Conservation (phyloP, 805 yeast genomes). For the Candida rishiriensis region DNA sequence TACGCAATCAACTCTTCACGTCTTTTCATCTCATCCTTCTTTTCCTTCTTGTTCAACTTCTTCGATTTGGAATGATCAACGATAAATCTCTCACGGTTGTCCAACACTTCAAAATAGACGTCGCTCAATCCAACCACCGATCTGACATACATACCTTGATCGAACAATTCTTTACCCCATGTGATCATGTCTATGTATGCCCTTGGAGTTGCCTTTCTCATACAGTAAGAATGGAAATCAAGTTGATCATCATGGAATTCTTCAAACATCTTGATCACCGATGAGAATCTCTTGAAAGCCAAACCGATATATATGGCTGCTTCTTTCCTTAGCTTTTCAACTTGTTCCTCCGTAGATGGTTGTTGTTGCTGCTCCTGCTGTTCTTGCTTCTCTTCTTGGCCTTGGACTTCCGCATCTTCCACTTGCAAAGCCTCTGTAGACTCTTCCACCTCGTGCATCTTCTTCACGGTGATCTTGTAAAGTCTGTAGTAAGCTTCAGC, state of each 20-base stretch:
- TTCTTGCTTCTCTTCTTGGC: constrained; percentile 28
- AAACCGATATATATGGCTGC: constrained; percentile 47
- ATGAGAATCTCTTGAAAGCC: constrained; percentile 72
- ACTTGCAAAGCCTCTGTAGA: constrained; percentile 6
- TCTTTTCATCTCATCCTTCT: constrained; percentile 53
- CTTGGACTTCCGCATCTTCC: constrained; percentile 12
- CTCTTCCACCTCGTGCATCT: constrained; percentile 3
- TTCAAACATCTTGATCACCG: constrained; percentile 62
- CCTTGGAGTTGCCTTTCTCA: constrained; percentile 86
- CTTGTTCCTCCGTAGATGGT: constrained; percentile 26
- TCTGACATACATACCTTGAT: constrained; percentile 68
- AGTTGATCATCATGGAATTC: constrained; percentile 79
- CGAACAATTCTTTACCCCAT: constrained; percentile 78
- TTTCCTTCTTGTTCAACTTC: constrained; percentile 43
- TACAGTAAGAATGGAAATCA: constrained; percentile 91
- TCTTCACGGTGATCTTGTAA: constrained; percentile 31
- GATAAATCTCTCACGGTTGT: constrained; percentile 10
- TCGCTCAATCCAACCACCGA: constrained; percentile 61
- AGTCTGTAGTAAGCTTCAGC: constrained; percentile 77
- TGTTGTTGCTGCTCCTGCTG: not conserved
- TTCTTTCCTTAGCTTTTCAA: constrained; percentile 38
- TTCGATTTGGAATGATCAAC: constrained; percentile 12
- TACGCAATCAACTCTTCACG: constrained; percentile 48
- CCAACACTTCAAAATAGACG: constrained; percentile 43
- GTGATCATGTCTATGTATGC: constrained; percentile 69